Percentiles rank a stretch among this genome's conserved stretches.
Evolutionary conservation across 306 rosid species (phyloP).

Genomic region (Spatholobus suberectus): DNA sequence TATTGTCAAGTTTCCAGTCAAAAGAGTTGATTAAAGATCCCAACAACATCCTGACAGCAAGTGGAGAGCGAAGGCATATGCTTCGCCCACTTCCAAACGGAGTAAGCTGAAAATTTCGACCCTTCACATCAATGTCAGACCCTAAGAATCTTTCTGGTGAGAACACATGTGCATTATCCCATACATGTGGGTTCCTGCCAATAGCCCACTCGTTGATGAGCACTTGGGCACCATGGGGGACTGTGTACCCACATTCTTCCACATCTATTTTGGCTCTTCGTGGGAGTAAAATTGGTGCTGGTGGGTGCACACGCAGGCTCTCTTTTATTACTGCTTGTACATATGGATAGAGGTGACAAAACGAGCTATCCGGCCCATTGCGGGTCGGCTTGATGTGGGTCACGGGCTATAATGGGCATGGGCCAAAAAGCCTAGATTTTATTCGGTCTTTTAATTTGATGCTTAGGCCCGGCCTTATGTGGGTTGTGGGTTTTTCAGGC

Average conservation of each 20-base stretch:
- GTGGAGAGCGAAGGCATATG: too few species aligned
- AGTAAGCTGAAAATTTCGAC: too few species aligned
- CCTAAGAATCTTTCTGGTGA: background rate
- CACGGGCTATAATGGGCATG: too few species aligned
- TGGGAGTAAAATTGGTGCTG: background rate
- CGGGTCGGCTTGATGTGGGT: too few species aligned
- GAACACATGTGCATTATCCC: background rate
- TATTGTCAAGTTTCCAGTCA: background rate
- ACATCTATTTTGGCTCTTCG: background rate
- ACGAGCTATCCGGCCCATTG: too few species aligned
- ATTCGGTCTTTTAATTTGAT: too few species aligned
- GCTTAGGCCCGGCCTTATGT: too few species aligned
- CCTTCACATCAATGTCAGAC: background rate
- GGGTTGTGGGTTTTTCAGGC: too few species aligned
- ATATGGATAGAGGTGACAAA: too few species aligned
- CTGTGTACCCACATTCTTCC: background rate
- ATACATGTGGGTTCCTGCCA: background rate
- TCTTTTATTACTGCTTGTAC: background rate
- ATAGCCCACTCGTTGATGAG: background rate
- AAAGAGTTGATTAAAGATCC: background rate
- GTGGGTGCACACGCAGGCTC: background rate
- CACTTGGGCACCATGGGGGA: background rate
- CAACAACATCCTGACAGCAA: too few species aligned
- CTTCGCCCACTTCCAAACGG: too few species aligned
- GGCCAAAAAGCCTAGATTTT: too few species aligned